Conservation (phyloP, 208 protist genomes). For the Leishmania tarentolae region DNA sequence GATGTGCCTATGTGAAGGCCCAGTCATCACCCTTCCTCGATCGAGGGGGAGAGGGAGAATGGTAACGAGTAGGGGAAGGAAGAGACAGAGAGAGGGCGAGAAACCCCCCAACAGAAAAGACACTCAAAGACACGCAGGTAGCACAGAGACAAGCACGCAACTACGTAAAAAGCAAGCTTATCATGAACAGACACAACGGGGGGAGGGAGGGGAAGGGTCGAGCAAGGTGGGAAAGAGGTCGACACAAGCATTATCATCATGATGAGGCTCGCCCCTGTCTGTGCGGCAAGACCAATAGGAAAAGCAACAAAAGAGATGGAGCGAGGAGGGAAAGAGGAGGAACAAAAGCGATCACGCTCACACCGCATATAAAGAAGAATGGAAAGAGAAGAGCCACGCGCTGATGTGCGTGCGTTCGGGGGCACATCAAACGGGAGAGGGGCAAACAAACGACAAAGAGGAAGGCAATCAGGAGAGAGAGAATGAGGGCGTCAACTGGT, state of each 20-base stretch:
- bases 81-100: neutral
- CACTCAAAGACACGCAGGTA: neutral
- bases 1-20: neutral
- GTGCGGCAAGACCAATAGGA: neutral
- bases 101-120: neutral
- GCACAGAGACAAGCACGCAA: neutral
- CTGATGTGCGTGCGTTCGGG: neutral
- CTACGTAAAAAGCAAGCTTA: neutral
- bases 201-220: neutral
- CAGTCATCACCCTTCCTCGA: neutral
- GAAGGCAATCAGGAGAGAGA: neutral
- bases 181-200: neutral
- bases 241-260: neutral
- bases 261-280: neutral
- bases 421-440: neutral
- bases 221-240: neutral
- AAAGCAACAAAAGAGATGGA: neutral
- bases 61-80: neutral
- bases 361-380: neutral
- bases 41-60: neutral
- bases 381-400: neutral
- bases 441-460: neutral
- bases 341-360: neutral
- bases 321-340: too few relatives aligned
- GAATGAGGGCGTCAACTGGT: neutral